phyloP scores from a whole-genome alignment of 768 basidiomycete species.

The Goffeauzyma gilvescens region DNA sequence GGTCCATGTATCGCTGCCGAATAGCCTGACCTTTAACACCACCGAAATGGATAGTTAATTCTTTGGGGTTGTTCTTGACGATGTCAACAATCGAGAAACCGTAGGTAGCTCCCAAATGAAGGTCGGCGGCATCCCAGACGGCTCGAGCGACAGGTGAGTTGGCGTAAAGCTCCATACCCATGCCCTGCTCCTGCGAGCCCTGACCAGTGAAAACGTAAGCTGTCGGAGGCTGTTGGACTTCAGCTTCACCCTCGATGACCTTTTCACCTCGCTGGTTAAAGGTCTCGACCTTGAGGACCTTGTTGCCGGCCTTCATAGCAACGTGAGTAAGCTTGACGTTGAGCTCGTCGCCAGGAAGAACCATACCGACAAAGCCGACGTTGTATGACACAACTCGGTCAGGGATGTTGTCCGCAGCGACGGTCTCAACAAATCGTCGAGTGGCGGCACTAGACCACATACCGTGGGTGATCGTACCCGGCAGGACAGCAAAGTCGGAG shows the following conservation, averaged over 20 bases:
- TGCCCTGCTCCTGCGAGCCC: slow-evolving; percentile 90
- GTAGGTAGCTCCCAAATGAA: slow-evolving; percentile 79
- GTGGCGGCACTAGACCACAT: slow-evolving; percentile 94
- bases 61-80: slow-evolving; percentile 94
- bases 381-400: slow-evolving; percentile 83
- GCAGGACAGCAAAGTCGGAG: slow-evolving; percentile 75
- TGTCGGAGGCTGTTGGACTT: slow-evolving; percentile 74
- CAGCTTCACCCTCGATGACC: slow-evolving; percentile 76
- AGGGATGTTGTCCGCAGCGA: slow-evolving; percentile 80
- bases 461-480: slow-evolving; percentile 93
- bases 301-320: slow-evolving; percentile 81
- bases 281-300: slow-evolving; percentile 75
- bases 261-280: slow-evolving; percentile 69
- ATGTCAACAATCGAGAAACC: slow-evolving; percentile 98
- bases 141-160: slow-evolving; percentile 79
- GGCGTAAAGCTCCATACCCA: slow-evolving; percentile 98
- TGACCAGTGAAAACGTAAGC: slow-evolving; percentile 98
- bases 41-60: slow-evolving; percentile 96
- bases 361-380: slow-evolving; percentile 93
- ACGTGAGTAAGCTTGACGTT: slow-evolving; percentile 70
- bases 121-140: slow-evolving; percentile 92
- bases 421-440: slow-evolving; percentile 73
- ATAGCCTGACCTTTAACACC: slow-evolving; percentile 98
- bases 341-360: slow-evolving; percentile 73
- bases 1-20: slow-evolving; percentile 97